Base-by-base conservation (phyloP, 2,329 filamentous ascomycete species). In the Xylariales sp. region DNA sequence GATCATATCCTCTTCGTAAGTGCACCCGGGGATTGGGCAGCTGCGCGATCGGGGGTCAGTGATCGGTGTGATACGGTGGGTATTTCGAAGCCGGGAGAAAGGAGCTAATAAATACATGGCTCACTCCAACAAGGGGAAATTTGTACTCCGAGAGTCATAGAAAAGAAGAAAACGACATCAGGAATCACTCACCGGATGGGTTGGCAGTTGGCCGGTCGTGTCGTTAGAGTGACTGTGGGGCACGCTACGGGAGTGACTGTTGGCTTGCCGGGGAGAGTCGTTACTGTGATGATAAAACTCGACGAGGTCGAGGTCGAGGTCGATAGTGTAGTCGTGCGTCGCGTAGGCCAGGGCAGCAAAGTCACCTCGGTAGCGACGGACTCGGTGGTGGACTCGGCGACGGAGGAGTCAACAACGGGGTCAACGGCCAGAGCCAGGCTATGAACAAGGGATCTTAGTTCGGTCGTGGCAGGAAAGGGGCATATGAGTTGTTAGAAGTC, bases 21-120 rank as follows among this genome's bases (percentile, higher is more conserved):
- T 75, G 73, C 79, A 81, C 3, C 73, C 78, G 14, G 79, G 79
- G 46, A 80, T 74, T 1, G 79, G 78, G 73, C 79, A 80, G 36
- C 39, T 41, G 12, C 12, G 8, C 39, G 14, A 41, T 14, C 9
- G 4, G 10, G 36, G 39, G 39, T 41, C 12, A 41, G 39, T 41
- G 14, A 41, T 41, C 10, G 12, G 12, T 12, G 9, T 12, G 12
- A 41, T 4, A 12, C 39, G 12, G 12, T 12, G 39, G 39, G 39
- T 5, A 14, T 41, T 14, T 14, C 39, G 39, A 41, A 41, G 14
- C 39, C 12, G 10, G 9, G 12, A 12, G 3, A 10, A 39, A 39
- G 36, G 36, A 3, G 8, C 36, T 10, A 39, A 39, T 39, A 39
- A 39, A 39, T 39, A 39, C 36, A 39, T 39, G 4, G 36, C 1